Percentiles rank a stretch among this genome's conserved stretches.
Evolutionary conservation across 2,329 filamentous ascomycete genomes (phyloP).

Genomic region (Ophiostoma triangulosporum): DNA sequence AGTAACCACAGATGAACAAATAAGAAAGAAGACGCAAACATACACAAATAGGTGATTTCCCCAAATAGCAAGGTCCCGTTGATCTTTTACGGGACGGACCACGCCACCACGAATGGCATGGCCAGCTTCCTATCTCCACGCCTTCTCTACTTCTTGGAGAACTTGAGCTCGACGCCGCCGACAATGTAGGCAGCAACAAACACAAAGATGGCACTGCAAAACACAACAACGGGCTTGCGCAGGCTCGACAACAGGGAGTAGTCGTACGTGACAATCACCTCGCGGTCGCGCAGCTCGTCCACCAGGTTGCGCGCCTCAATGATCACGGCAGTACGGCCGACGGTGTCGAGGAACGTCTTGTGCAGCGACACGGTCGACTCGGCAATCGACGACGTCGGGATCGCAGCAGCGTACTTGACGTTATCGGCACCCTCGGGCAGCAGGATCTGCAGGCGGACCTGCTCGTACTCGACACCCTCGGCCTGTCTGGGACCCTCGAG

Average conservation of each 20-base stretch:
- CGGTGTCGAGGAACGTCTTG: conserved; percentile 85
- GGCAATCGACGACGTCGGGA: conserved; percentile 51
- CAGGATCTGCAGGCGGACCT: conserved; percentile 66
- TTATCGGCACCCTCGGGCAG: conserved; percentile 85
- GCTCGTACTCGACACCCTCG: conserved; percentile 78
- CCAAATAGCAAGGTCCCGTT: background rate
- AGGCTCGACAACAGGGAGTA: conserved; percentile 61
- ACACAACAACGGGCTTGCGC: conserved; percentile 77
- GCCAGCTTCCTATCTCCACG: background rate
- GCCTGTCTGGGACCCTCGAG: conserved; percentile 77
- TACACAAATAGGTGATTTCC: background rate
- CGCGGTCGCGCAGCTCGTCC: conserved; percentile 75
- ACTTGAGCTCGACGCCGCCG: conserved; percentile 69
- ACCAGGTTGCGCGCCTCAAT: conserved; percentile 77
- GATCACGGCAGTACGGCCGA: conserved; percentile 71
- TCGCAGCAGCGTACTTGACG: conserved; percentile 59
- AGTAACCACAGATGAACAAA: background rate
- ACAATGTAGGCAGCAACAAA: conserved; percentile 65
- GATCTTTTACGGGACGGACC: background rate
- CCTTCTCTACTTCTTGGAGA: conserved; percentile 32
- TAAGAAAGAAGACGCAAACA: background rate
- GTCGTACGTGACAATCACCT: conserved; percentile 79
- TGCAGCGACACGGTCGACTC: conserved; percentile 48
- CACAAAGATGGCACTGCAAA: conserved; percentile 56
- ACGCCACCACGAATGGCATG: background rate